phyloP scores from a whole-genome alignment of 2,329 filamentous ascomycete species.

The Penicillium sp. region DNA sequence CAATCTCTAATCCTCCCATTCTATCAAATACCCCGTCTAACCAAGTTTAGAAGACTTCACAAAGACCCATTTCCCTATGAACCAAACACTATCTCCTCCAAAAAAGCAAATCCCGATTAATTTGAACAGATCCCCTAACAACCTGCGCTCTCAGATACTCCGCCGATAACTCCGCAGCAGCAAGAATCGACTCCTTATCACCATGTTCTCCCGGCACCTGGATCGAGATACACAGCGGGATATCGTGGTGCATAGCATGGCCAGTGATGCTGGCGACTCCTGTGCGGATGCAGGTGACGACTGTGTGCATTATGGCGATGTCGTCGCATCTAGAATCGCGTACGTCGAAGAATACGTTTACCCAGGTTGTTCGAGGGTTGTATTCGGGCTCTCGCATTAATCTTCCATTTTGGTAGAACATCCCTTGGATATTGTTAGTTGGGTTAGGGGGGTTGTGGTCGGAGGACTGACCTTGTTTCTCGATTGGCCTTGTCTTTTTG shows the following conservation, averaged over 20 bases:
- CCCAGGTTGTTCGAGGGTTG: neutral
- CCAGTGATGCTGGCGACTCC: neutral
- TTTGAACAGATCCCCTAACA: neutral
- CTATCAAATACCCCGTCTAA: neutral
- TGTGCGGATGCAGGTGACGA: constrained; percentile 4
- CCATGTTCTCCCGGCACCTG: neutral
- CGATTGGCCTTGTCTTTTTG: neutral
- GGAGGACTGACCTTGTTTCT: neutral
- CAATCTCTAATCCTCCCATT: neutral
- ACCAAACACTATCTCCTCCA: neutral
- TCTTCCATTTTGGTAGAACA: constrained; percentile 6
- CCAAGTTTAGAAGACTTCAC: neutral
- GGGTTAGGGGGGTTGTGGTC: too few relatives aligned
- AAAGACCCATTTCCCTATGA: too few relatives aligned
- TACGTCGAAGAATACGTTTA: constrained; percentile 1
- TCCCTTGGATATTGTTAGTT: neutral
- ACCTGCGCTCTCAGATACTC: neutral
- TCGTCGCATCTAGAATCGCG: neutral
- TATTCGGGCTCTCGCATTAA: neutral
- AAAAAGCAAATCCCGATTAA: constrained; percentile 1
- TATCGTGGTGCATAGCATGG: constrained; percentile 1
- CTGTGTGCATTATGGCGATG: constrained; percentile 3
- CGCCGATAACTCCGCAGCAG: constrained; percentile 1
- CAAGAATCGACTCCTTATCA: neutral
- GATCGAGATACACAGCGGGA: constrained; percentile 3